Evolutionary conservation across 495 filamentous ascomycete genomes (phyloP).

Genomic region (Aspergillus hancockii): DNA sequence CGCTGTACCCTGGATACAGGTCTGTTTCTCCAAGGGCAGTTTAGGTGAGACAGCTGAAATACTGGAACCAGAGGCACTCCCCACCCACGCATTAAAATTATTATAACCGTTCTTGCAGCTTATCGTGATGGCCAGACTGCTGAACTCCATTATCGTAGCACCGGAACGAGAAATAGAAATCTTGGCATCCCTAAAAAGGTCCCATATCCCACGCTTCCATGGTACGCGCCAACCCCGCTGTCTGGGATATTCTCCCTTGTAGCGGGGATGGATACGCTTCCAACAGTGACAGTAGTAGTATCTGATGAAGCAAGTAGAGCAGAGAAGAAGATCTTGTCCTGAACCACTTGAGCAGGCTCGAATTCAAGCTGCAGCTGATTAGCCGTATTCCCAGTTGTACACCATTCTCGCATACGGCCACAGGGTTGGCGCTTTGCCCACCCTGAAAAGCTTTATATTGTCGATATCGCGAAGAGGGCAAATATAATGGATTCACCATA

Average conservation of each 20-base stretch:
- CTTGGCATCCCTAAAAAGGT: slow-evolving; percentile 45
- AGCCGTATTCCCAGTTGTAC: slow-evolving; percentile 37
- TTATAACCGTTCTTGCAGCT: slow-evolving; percentile 44
- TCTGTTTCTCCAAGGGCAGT: slow-evolving; percentile 4
- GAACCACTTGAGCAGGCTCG: slow-evolving; percentile 12
- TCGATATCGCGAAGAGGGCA: slow-evolving; percentile 42
- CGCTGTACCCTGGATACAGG: slow-evolving; percentile 26
- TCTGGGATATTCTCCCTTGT: slow-evolving; percentile 32
- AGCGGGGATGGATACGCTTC: slow-evolving; percentile 31
- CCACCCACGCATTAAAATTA: slow-evolving; percentile 47
- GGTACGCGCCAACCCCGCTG: slow-evolving; percentile 47
- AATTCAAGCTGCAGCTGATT: slow-evolving; percentile 23
- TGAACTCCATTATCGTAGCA: slow-evolving; percentile 14
- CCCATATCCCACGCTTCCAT: slow-evolving; percentile 46
- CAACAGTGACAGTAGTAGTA: slow-evolving; percentile 50
- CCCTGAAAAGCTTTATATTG: slow-evolving; percentile 34
- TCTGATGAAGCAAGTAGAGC: slow-evolving; percentile 20
- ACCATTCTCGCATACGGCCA: slow-evolving; percentile 27
- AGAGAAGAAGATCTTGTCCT: slow-evolving; percentile 37
- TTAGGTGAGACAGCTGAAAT: not conserved
- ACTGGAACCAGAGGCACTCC: slow-evolving; percentile 4
- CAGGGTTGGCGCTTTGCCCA: slow-evolving; percentile 42
- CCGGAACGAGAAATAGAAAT: slow-evolving; percentile 44
- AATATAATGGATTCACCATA: slow-evolving; percentile 73
- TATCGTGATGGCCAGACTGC: slow-evolving; percentile 47